Evolutionary conservation across 2,329 filamentous ascomycete genomes (phyloP).

Genomic region (Cercospora canescens): DNA sequence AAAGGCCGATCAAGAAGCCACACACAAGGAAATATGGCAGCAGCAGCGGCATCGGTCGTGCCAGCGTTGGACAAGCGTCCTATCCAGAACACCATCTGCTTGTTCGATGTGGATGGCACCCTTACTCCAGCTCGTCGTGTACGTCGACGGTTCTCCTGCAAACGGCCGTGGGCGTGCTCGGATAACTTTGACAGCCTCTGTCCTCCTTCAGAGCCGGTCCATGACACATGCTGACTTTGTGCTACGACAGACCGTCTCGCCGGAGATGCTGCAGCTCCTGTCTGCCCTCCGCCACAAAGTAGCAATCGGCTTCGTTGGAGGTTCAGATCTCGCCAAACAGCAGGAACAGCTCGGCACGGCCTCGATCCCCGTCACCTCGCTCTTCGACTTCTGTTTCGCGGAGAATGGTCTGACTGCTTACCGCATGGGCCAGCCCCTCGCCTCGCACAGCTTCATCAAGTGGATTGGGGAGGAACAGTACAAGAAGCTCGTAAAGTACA

Average conservation of each 20-base stretch:
- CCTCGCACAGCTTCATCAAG: constrained; percentile 82
- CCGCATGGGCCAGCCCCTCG: constrained; percentile 74
- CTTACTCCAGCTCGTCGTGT: constrained; percentile 80
- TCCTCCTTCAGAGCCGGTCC: neutral
- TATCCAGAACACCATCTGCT: constrained; percentile 86
- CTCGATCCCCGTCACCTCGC: constrained; percentile 68
- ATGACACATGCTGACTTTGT: constrained; percentile 7
- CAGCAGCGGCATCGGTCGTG: constrained; percentile 52
- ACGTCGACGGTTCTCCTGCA: constrained; percentile 33
- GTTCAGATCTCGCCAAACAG: constrained; percentile 89
- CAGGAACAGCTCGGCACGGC: constrained; percentile 86
- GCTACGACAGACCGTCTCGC: constrained; percentile 52
- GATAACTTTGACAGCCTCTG: neutral
- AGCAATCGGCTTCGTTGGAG: constrained; percentile 89
- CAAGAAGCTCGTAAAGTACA: constrained; percentile 74
- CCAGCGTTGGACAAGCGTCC: constrained; percentile 80
- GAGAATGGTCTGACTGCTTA: constrained; percentile 95
- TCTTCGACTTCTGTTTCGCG: constrained; percentile 97
- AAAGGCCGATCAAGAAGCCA: neutral
- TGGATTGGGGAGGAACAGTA: constrained; percentile 87
- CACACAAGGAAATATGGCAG: constrained; percentile 28
- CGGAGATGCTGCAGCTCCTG: constrained; percentile 82
- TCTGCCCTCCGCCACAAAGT: constrained; percentile 79
- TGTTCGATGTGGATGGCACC: constrained; percentile 96
- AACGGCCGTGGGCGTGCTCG: neutral